Evolutionary conservation across 306 rosid species (phyloP), one percentile per base, ranked within the genome.

Genomic region (Prinsepia uniflora): DNA sequence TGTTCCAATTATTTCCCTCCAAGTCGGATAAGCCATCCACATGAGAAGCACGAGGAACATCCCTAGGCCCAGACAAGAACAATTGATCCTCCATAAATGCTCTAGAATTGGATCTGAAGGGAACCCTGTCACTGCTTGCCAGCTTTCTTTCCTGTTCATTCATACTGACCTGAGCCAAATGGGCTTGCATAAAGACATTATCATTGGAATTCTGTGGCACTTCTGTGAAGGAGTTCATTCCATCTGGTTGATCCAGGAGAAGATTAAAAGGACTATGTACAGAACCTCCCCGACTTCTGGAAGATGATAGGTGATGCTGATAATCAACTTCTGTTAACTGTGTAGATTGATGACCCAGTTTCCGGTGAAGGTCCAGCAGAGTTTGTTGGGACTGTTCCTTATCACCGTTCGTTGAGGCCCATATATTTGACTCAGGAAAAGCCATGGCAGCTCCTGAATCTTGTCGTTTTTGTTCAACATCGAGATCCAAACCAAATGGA

Each of bases 331-430:
- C 63, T 48, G 85, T 73, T 58, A 84, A 67, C 70, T 79, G 81
- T 14, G 78, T 4, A 18, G 81, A 69, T 56, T 60, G 90, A 50
- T 76, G 81, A 67, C 82, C 84, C 68, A 83, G 15, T 58, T 83
- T 83, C 50, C 83, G 84, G 74, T 81, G 81, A 67, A 84, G 82
- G 68, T 83, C 90, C 76, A 71, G 55, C 41, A 85, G 77, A 79
- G 72, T 73, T 41, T 81, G 78, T 14, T 75, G 71, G 34, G 92
- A 81, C 75, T 80, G 78, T 45, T 80, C 86, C 20, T 73, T 84
- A 41, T 82, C 83, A 79, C 70, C 68, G 19, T 76, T 86, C 18
- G 76, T 43, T 56, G 86, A 83, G 24, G 76, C 77, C 81, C 84
- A 46, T 7, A 73, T 64, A 85, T 74, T 78, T 39, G 83, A 55